Conservation (phyloP, 352 stramenopile species). For the Phytopythium helicoides region DNA sequence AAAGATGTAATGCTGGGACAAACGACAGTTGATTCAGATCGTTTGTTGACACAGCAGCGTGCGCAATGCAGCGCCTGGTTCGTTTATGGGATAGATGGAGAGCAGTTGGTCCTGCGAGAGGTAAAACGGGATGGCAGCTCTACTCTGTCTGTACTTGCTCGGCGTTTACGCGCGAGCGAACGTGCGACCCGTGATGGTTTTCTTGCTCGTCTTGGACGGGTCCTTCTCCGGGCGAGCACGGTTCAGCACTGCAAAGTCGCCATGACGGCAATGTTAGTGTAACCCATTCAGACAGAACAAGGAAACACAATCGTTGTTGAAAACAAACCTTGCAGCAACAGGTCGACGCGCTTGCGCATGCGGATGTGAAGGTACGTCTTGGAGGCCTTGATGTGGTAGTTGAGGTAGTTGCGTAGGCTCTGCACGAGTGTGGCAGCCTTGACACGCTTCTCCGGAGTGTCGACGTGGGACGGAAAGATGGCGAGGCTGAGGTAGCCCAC, state of each 20-base stretch:
- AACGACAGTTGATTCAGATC: no score
- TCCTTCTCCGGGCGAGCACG: slow-evolving; percentile 88
- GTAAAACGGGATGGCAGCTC: neutral
- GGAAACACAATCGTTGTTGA: no score
- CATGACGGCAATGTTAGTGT: slow-evolving; percentile 4
- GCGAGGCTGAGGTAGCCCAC: slow-evolving; percentile 89
- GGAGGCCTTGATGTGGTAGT: slow-evolving; percentile 96
- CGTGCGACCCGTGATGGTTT: slow-evolving; percentile 90
- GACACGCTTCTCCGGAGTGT: slow-evolving; percentile 82
- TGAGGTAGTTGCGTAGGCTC: slow-evolving; percentile 92
- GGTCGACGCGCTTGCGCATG: slow-evolving; percentile 93
- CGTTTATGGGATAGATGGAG: neutral
- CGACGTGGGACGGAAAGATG: slow-evolving; percentile 90
- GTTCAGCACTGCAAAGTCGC: slow-evolving; percentile 76
- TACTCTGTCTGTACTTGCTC: no score
- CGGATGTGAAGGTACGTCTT: slow-evolving; percentile 96
- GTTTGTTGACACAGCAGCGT: neutral
- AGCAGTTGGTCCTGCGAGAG: slow-evolving; percentile 8
- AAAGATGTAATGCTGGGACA: no score
- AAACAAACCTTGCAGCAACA: slow-evolving; percentile 85
- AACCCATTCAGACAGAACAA: no score
- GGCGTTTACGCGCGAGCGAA: slow-evolving; percentile 82
- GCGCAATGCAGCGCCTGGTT: no score
- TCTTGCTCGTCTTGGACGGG: slow-evolving; percentile 88
- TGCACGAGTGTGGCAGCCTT: slow-evolving; percentile 88